These are phyloP conservation scores for Quercus robur DNA, from an alignment of 306 rosid species.

Conservation along the genomic window DNA sequence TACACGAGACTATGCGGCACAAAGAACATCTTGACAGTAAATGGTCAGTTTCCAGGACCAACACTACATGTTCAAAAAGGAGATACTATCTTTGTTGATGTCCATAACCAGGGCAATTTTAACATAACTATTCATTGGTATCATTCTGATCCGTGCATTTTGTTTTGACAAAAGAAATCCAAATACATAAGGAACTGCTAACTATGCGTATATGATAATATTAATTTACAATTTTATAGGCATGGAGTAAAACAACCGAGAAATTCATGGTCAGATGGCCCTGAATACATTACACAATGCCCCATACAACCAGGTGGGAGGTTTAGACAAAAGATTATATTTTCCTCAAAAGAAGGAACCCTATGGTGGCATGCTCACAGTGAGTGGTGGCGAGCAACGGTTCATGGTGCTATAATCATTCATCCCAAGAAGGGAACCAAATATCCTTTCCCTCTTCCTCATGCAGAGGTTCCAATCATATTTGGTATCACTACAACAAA, in stretches of 20 bases:
- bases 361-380: constrained; percentile 79
- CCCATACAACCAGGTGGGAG: constrained; percentile 43
- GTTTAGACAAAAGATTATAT: constrained; percentile 33
- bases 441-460: constrained; percentile 43
- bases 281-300: constrained; percentile 45
- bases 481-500: constrained; percentile 27
- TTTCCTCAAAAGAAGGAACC: constrained; percentile 52
- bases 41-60: constrained; percentile 52
- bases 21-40: constrained; percentile 47
- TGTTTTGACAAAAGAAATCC: too few species aligned
- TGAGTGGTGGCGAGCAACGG: constrained; percentile 64
- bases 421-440: constrained; percentile 24
- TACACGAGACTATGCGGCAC: constrained; percentile 33
- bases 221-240: constrained; percentile 14
- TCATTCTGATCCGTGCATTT: neutral
- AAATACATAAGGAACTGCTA: too few species aligned
- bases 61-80: constrained; percentile 33
- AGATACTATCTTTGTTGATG: constrained; percentile 37
- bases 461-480: constrained; percentile 39
- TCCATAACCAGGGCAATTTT: constrained; percentile 30
- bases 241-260: constrained; percentile 51
- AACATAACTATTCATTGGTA: constrained; percentile 62
- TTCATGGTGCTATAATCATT: constrained; percentile 45
- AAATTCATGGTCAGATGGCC: constrained; percentile 55
- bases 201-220: too few species aligned